These are phyloP conservation scores for Cladophialophora immunda DNA, from an alignment of 2,329 filamentous ascomycete genomes.

Conservation along the genomic window DNA sequence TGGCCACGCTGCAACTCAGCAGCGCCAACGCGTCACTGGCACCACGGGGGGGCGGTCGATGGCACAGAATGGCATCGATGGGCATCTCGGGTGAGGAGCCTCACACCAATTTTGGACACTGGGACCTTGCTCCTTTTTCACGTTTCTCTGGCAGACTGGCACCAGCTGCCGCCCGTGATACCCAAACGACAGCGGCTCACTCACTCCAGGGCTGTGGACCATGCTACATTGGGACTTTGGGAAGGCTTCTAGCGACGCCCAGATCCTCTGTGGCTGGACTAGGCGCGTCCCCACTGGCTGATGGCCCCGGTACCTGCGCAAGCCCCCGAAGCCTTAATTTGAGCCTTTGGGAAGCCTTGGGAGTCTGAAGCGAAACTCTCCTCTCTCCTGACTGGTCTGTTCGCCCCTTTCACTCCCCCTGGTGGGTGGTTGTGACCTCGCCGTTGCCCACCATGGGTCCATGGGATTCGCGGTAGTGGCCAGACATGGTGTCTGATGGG, in stretches of 20 bases:
- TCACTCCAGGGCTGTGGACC: conserved; percentile 10
- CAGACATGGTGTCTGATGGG: conserved; percentile 21
- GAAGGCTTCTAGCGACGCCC: conserved; percentile 27
- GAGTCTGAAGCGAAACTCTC: conserved; percentile 3
- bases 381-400: conserved; percentile 8
- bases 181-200: conserved; percentile 19
- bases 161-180: conserved; percentile 12
- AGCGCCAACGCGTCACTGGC: conserved; percentile 6
- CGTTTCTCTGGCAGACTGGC: conserved; percentile 9
- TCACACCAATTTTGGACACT: conserved; percentile 11
- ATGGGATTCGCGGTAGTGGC: conserved; percentile 12
- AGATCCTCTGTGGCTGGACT: conserved; percentile 17
- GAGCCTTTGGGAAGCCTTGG: conserved; percentile 23
- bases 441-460: conserved; percentile 12
- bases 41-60: background rate
- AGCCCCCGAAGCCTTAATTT: conserved; percentile 35
- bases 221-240: conserved; percentile 18
- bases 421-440: conserved; percentile 22
- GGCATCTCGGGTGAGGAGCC: background rate
- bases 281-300: conserved; percentile 21
- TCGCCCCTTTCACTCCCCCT: conserved; percentile 17
- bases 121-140: conserved; percentile 12
- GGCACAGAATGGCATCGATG: background rate
- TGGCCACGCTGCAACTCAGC: background rate
- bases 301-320: conserved; percentile 28